Evolutionary conservation across 257 asterid species (phyloP), one percentile per base, ranked within the genome.

Genomic region (Scutellaria baicalensis): DNA sequence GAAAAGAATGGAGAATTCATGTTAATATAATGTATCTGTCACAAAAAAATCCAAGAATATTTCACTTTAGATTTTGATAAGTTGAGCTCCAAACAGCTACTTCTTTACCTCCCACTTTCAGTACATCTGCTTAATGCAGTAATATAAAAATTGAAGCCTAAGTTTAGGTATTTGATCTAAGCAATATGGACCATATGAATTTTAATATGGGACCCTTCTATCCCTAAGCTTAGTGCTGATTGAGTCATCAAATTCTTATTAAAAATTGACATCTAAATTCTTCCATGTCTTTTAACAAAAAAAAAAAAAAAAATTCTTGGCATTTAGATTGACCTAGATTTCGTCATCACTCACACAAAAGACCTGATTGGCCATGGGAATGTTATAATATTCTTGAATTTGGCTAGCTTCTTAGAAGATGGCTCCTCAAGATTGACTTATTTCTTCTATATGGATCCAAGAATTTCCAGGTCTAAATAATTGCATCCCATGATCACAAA

Each of bases 321-420:
- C 78, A 84, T 80, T 78, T 71, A 58, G 64, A 69, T 71, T 76
- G 81, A 80, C 78, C 81, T 75, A 77, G 85, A 80, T 86, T 82
- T 80, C 84, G 84, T 80, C 91, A 83, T 75, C 79, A 39, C 20
- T 73, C 75, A 65, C 68, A 10, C 64, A 70, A 61, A 10, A 31
- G 2, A 55, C 43, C 50, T 56, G 69, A 81, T 79, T 77, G 80
- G 84, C 72, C 27, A 11, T 50, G 54, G 56, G 48, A 67, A 13
- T 60, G 74, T 58, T 54, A 39, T 52, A 77, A 27, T 66, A 54
- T 70, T 78, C 80, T 72, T 58, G 71, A 72, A 71, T 74, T 71
- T 59, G 58, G 65, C 73, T 13, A 43, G 35, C 59, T 42, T 71
- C 59, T 35, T 50, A 54, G 44, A 35, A 59, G 60, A 76, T 23